Evolutionary conservation across 2,329 filamentous ascomycete species (phyloP), one percentile per base, ranked within the genome.

Genomic region (Pyricularia sp.): DNA sequence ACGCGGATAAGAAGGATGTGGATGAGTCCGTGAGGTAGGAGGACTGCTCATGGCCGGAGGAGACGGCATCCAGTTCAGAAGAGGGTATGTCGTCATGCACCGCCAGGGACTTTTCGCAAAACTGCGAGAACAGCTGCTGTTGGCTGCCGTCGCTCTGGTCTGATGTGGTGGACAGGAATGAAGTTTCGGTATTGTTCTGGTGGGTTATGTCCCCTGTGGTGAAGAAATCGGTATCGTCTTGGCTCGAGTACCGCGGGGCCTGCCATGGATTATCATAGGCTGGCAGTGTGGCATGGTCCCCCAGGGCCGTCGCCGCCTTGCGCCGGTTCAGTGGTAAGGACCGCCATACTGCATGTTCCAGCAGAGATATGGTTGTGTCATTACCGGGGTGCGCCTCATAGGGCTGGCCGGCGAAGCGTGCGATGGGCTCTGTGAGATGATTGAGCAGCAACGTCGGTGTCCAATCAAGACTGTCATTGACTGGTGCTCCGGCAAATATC

Each of bases 41-140:
- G 6, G 69, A 74, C 63, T 74, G 71, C 1, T 36, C 75, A 74
- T 4, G 76, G 30, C 28, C 17, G 25, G 66, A 66, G 25, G 58
- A 26, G 25, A 61, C 68, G 36, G 73, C 67, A 28, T 73, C 75
- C 23, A 89, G 79, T 70, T 90, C 85, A 1, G 89, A 91, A 0
- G 88, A 90, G 0, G 85, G 78, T 4, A 90, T 77, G 17, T 88
- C 85, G 71, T 92, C 84, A 75, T 96, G 88, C 17, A 90, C 80
- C 1, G 88, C 86, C 66, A 96, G 84, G 0, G 92, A 95, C 74
- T 94, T 88, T 71, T 95, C 87, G 73, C 92, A 91, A 76, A 95
- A 96, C 69, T 89, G 84, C 3, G 86, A 85, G 3, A 89, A 77
- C 0, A 82, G 23, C 80, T 75, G 31, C 77, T 71, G 66, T 71